These are phyloP conservation scores for Chlorella vulgaris DNA, from an alignment of 139 green algal genomes.

Conservation along the genomic window DNA sequence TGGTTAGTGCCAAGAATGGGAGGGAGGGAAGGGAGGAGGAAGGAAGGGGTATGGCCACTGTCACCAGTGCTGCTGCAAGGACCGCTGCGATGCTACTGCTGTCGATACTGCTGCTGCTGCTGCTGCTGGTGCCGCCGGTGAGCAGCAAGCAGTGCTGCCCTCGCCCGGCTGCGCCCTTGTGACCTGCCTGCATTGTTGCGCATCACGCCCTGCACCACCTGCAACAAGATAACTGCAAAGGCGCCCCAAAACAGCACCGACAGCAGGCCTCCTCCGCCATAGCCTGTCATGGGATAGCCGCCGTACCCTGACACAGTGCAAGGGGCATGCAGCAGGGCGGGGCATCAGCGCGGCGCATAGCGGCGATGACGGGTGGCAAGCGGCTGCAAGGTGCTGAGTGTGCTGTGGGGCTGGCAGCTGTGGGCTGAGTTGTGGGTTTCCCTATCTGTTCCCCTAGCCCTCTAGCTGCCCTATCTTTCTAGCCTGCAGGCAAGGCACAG, in stretches of 20 bases:
- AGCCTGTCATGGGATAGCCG: slow-evolving; percentile 34
- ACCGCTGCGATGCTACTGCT: no score
- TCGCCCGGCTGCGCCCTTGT: not conserved
- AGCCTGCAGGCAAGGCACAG: no score
- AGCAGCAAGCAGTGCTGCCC: not conserved
- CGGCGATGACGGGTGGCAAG: no score
- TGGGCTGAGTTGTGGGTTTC: no score
- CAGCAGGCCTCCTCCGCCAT: slow-evolving; percentile 42
- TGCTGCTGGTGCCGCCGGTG: not conserved
- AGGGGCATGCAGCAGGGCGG: not conserved
- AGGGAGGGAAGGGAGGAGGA: not conserved
- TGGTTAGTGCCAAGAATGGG: no score
- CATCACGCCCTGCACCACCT: slow-evolving; percentile 10
- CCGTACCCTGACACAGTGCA: slow-evolving; percentile 34
- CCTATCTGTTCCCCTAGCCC: no score
- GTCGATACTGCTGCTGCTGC: no score
- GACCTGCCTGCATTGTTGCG: not conserved
- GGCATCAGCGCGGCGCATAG: no score
- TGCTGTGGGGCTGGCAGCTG: no score
- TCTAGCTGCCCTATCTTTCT: no score
- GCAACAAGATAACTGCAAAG: slow-evolving; percentile 33
- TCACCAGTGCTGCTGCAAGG: no score
- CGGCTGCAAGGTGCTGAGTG: no score
- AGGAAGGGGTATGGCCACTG: not conserved
- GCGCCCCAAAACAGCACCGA: slow-evolving; percentile 52